Evolutionary conservation across 345 rosid species (phyloP), one percentile per base, ranked within the genome.

Genomic region (Ceriops tagal): DNA sequence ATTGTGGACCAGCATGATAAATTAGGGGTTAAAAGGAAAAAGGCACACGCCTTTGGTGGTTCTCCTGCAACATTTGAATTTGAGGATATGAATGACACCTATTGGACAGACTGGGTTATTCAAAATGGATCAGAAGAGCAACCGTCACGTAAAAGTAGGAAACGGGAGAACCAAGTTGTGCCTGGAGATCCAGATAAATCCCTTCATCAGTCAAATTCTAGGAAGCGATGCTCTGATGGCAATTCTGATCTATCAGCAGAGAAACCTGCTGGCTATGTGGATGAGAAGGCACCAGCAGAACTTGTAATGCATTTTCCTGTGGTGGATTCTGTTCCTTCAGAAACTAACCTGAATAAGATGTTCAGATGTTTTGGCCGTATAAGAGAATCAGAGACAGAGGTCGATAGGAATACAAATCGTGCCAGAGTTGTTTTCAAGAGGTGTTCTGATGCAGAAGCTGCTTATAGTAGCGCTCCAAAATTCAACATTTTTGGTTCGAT

Each of bases 61-160:
- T 76, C 79, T 68, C 79, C 96, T 1, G 93, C 85, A 80, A 84
- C 97, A 70, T 93, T 89, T 72, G 96, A 91, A 77, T 93, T 91
- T 74, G 98, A 89, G 78, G 97, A 93, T 76, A 84, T 83, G 92
- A 88, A 77, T 52, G 98, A 93, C 74, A 89, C 97, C 61, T 93
- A 89, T 58, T 93, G 98, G 98, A 93, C 95, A 49, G 93, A 91
- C 83, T 83, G 90, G 71, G 81, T 91, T 68, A 85, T 93, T 47
- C 86, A 88, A 73, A 91, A 93, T 80, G 96, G 96, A 53, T 84
- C 87, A 19, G 96, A 87, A 75, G 98, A 89, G 88, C 91, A 87
- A 51, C 86, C 80, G 67, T 31, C 78, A 27, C 73, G 77, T 55
- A 82, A 73, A 59, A 85, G 76, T 69, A 71, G 66, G 27, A 81